A percentile compares a stretch with the other conserved stretches of the same genome.
These are phyloP conservation scores for Cryphonectria carpinicola DNA, from an alignment of 2,329 filamentous ascomycete genomes.

Conservation along the genomic window DNA sequence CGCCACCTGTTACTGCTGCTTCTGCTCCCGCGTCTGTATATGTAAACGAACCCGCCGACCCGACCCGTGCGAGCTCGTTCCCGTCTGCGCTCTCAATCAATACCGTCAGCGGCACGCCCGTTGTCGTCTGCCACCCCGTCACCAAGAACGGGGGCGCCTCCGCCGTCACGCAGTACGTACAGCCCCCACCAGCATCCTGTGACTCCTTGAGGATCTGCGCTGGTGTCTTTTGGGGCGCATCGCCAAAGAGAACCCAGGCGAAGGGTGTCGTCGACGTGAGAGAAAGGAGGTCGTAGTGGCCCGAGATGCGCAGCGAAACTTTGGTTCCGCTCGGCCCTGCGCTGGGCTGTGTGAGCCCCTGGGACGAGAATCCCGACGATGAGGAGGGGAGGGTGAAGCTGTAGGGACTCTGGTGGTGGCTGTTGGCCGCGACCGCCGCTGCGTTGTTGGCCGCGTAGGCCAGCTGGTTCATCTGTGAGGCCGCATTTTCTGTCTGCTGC, in stretches of 20 bases:
- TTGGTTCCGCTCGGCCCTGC: slow-evolving; percentile 72
- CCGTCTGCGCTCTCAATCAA: slow-evolving; percentile 56
- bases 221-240: slow-evolving; percentile 63
- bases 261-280: slow-evolving; percentile 59
- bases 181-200: slow-evolving; percentile 60
- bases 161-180: slow-evolving; percentile 72
- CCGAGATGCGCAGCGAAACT: slow-evolving; percentile 74
- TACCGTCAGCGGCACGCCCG: slow-evolving; percentile 59
- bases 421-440: slow-evolving; percentile 43
- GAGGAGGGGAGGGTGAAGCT: slow-evolving; percentile 58
- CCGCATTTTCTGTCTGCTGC: slow-evolving; percentile 54
- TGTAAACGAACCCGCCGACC: slow-evolving; percentile 50
- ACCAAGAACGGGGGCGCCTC: slow-evolving; percentile 67
- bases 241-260: slow-evolving; percentile 75
- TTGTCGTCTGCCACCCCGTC: slow-evolving; percentile 52
- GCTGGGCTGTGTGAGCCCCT: slow-evolving; percentile 60
- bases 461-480: slow-evolving; percentile 57
- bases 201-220: slow-evolving; percentile 66
- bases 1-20: not conserved
- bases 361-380: slow-evolving; percentile 65
- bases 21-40: slow-evolving; percentile 40
- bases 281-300: slow-evolving; percentile 70
- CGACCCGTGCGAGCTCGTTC: slow-evolving; percentile 56
- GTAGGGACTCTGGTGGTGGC: slow-evolving; percentile 54
- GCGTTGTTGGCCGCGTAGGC: slow-evolving; percentile 65